These are phyloP conservation scores for Suhomyces prunicola DNA, from an alignment of 805 yeast genomes.

Conservation along the genomic window DNA sequence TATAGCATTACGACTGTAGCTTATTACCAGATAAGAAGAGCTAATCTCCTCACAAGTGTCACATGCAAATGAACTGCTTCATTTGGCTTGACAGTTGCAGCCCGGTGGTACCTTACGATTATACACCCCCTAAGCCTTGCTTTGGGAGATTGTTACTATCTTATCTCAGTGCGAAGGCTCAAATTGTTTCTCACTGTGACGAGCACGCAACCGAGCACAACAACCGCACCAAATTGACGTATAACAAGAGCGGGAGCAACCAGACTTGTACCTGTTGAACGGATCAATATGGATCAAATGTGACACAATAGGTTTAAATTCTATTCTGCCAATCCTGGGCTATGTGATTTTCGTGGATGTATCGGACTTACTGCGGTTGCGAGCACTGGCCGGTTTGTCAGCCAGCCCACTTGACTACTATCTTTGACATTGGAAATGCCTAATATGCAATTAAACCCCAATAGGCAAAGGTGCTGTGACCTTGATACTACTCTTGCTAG, in stretches of 20 bases:
- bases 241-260: background rate
- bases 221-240: background rate
- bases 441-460: background rate
- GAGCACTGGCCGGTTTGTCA: background rate
- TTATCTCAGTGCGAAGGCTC: background rate
- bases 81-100: background rate
- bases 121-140: background rate
- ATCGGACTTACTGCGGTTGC: background rate
- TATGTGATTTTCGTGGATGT: background rate
- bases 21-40: background rate
- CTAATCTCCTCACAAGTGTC: background rate
- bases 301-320: background rate
- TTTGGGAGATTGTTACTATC: background rate
- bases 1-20: background rate
- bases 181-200: background rate
- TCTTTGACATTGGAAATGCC: background rate
- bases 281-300: background rate
- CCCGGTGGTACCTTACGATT: background rate
- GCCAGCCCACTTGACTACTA: background rate
- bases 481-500: background rate
- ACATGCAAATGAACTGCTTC: background rate
- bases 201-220: background rate
- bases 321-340: background rate
- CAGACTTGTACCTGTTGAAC: background rate
- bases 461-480: background rate